Conservation (phyloP, 1,284 basidiomycete genomes). For the Tylopilus sp. region DNA sequence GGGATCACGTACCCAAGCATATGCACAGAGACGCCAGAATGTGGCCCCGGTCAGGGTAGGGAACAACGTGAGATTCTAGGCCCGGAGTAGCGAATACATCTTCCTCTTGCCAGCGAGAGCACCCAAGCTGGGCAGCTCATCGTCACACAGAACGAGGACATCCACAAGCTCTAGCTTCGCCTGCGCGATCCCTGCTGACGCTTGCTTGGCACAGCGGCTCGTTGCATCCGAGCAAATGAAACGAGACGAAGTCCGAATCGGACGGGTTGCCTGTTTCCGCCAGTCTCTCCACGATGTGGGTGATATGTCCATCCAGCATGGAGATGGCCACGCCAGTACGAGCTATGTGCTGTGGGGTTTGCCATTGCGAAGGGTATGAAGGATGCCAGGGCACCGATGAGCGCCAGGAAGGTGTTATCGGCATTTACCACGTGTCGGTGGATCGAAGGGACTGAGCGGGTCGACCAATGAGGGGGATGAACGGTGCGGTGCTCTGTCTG, state of each 20-base stretch:
- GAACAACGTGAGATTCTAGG: too few relatives aligned
- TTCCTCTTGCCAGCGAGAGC: too few relatives aligned
- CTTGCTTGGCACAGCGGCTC: slow-evolving; percentile 39
- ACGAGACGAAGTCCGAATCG: slow-evolving; percentile 38
- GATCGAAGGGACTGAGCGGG: slow-evolving; percentile 35
- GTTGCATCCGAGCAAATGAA: slow-evolving; percentile 35
- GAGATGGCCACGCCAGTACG: slow-evolving; percentile 35
- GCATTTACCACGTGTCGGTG: slow-evolving; percentile 45
- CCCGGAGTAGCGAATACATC: too few relatives aligned
- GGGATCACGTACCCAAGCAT: too few relatives aligned
- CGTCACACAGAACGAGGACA: slow-evolving; percentile 39
- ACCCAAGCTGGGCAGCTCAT: too few relatives aligned
- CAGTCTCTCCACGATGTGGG: slow-evolving; percentile 31
- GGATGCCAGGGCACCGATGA: slow-evolving; percentile 39
- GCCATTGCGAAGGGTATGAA: slow-evolving; percentile 45
- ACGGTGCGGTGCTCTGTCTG: not conserved
- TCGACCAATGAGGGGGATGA: slow-evolving; percentile 20
- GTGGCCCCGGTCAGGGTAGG: too few relatives aligned
- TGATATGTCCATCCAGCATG: slow-evolving; percentile 27
- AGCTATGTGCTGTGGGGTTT: slow-evolving; percentile 45
- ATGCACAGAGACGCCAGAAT: too few relatives aligned
- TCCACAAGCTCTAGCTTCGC: slow-evolving; percentile 32
- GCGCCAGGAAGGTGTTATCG: slow-evolving; percentile 42
- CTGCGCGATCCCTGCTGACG: slow-evolving; percentile 34
- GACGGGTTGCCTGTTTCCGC: slow-evolving; percentile 37